Evolutionary conservation across 176 grass and related monocot species (phyloP).

Genomic region (Lolium perenne): DNA sequence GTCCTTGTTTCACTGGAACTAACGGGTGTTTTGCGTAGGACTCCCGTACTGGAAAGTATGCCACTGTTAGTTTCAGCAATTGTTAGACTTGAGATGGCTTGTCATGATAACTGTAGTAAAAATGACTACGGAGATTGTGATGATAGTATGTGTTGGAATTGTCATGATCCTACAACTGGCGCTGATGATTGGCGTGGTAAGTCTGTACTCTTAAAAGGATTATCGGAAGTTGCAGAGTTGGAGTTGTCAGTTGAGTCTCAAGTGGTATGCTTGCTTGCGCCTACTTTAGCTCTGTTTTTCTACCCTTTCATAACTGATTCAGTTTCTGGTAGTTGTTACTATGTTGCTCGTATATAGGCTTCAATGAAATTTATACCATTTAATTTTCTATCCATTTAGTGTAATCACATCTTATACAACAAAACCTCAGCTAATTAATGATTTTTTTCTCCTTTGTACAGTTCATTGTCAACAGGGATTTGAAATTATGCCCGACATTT

Average conservation of each 20-base stretch:
- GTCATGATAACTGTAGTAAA: background rate
- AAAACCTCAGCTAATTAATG: too few relatives aligned
- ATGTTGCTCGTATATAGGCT: background rate
- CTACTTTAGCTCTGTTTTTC: too few relatives aligned
- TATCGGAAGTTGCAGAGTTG: too few relatives aligned
- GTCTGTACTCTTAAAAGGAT: too few relatives aligned
- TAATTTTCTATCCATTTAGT: too few relatives aligned
- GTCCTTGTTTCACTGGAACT: background rate
- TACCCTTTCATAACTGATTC: background rate
- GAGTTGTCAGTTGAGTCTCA: too few relatives aligned
- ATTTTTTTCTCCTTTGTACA: background rate
- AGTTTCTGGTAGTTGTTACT: background rate
- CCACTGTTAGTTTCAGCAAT: background rate
- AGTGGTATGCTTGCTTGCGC: background rate
- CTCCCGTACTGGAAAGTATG: background rate
- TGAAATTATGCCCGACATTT: too few relatives aligned
- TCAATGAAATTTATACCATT: background rate
- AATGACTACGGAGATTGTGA: background rate
- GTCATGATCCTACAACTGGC: background rate
- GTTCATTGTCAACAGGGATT: too few relatives aligned
- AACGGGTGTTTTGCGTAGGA: background rate
- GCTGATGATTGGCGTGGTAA: too few relatives aligned
- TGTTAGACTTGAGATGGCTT: background rate
- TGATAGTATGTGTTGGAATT: background rate
- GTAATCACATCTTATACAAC: too few relatives aligned